These are phyloP conservation scores for Vaucheria bursata DNA, from an alignment of 352 stramenopile genomes.

Conservation along the genomic window DNA sequence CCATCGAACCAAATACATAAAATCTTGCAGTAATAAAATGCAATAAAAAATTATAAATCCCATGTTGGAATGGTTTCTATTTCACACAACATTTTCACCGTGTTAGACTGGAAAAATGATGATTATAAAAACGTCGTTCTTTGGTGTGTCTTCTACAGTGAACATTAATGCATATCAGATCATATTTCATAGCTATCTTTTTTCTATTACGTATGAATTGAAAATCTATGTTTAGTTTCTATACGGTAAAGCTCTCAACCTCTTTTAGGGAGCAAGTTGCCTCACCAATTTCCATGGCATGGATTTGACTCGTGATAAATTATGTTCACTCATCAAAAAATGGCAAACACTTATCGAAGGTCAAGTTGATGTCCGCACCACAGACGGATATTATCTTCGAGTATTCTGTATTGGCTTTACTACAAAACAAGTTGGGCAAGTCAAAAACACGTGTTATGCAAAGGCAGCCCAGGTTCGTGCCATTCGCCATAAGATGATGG, in stretches of 20 bases:
- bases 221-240: no score
- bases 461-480: slow-evolving; percentile 89
- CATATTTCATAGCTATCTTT: no score
- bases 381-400: slow-evolving; percentile 96
- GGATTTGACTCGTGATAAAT: slow-evolving; percentile 93
- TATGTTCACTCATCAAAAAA: slow-evolving; percentile 99
- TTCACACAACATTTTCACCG: no score
- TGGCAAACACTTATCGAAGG: slow-evolving; percentile 98
- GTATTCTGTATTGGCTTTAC: slow-evolving; percentile 99
- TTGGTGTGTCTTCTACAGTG: no score
- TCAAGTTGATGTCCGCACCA: slow-evolving; percentile 97
- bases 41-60: no score
- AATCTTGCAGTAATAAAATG: no score
- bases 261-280: slow-evolving; percentile 61
- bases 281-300: slow-evolving; percentile 83
- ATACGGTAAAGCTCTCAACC: background rate
- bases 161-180: no score
- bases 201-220: no score
- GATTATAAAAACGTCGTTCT: no score
- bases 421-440: slow-evolving; percentile 95
- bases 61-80: no score
- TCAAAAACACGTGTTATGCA: slow-evolving; percentile 98
- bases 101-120: no score
- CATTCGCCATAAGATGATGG: slow-evolving; percentile 97
- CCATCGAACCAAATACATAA: no score